phyloP scores from a whole-genome alignment of 164 flowering plant species.

The Malania oleifera region DNA sequence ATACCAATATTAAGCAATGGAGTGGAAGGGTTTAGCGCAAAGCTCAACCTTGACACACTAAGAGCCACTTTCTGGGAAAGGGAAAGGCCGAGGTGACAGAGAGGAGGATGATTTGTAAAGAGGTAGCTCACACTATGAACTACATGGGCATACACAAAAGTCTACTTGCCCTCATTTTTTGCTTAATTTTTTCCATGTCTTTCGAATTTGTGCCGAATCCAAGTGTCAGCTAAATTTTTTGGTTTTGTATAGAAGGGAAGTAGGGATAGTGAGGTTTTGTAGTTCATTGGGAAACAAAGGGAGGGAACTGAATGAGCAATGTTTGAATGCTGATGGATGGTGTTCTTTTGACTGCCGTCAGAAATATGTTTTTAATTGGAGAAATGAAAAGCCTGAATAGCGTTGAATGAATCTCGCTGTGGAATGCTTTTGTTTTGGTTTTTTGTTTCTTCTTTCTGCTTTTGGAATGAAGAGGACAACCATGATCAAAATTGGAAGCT shows the following conservation, averaged over 20 bases:
- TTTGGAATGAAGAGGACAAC: too few species aligned
- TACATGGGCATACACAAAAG: not conserved
- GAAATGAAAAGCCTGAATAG: too few species aligned
- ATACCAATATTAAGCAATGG: conserved; percentile 33
- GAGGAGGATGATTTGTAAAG: conserved; percentile 23
- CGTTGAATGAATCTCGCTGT: too few species aligned
- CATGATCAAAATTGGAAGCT: too few species aligned
- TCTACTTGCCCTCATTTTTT: not conserved
- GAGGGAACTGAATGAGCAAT: not conserved
- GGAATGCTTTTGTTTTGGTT: too few species aligned
- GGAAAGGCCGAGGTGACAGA: conserved; percentile 29
- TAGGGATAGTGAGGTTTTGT: conserved; percentile 10
- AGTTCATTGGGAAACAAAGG: conserved; percentile 5
- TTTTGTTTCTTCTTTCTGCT: too few species aligned
- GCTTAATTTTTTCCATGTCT: not conserved
- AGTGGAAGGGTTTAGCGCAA: conserved; percentile 35
- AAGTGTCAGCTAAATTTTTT: conserved; percentile 5
- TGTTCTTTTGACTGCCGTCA: not conserved
- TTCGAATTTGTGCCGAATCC: not conserved
- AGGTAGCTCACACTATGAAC: not conserved
- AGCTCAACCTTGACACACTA: conserved; percentile 31
- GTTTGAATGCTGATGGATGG: not conserved
- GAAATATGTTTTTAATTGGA: too few species aligned
- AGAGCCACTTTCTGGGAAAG: conserved; percentile 31
- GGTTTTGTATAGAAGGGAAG: conserved; percentile 22